Percentiles rank a stretch among this genome's conserved stretches.
Conservation (phyloP, 345 rosid genomes). For the Populus davidiana region DNA sequence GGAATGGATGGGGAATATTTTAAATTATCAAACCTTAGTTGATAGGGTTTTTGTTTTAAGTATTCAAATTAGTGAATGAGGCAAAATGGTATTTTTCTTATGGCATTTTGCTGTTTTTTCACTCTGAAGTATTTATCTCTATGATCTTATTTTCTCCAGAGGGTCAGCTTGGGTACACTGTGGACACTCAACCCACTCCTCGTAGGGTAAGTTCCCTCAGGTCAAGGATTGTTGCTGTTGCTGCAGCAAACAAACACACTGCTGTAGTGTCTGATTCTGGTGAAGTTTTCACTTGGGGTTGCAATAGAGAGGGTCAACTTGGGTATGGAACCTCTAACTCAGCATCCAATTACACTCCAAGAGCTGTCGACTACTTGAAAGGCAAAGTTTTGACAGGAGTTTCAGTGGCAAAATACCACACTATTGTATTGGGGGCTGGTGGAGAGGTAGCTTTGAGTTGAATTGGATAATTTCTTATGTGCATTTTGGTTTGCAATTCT, state of each 20-base stretch:
- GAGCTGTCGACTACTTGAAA: conserved; percentile 89
- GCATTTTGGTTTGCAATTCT: background rate
- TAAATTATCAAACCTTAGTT: background rate
- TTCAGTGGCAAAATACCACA: conserved; percentile 83
- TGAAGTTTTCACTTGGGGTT: conserved; percentile 98
- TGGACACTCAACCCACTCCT: conserved; percentile 95
- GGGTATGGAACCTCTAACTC: conserved; percentile 99
- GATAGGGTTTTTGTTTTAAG: conserved; percentile 6
- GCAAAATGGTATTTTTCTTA: background rate
- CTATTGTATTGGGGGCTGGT: conserved; percentile 69
- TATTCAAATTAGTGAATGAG: conserved; percentile 8
- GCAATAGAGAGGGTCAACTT: conserved; percentile 95
- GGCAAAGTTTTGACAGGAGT: conserved; percentile 63
- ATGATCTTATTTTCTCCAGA: conserved; percentile 47
- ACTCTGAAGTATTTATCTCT: conserved; percentile 17
- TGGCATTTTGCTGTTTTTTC: background rate
- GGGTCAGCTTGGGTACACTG: conserved; percentile 98
- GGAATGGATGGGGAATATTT: background rate
- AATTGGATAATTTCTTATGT: background rate
- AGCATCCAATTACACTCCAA: conserved; percentile 90
- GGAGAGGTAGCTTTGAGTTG: conserved; percentile 65
- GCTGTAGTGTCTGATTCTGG: conserved; percentile 89
- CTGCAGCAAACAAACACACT: conserved; percentile 94
- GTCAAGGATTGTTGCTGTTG: conserved; percentile 75
- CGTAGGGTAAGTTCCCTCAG: conserved; percentile 81